Base-by-base conservation (phyloP, 2,329 filamentous ascomycete species). In the Penicillium fuscoglaucum region DNA sequence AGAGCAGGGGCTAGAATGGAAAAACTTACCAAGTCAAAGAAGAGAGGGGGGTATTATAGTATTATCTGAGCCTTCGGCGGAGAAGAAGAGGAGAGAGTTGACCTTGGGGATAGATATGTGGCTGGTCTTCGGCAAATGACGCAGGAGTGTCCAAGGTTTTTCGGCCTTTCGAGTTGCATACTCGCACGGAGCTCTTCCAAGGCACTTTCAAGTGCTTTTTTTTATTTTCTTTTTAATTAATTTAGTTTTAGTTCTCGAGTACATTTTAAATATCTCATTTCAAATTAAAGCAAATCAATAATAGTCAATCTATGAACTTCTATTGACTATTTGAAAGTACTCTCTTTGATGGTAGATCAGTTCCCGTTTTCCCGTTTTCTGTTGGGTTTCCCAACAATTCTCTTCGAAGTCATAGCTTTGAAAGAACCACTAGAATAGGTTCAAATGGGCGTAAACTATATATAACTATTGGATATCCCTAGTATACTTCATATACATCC, bases 381-480 rank as follows among this genome's bases (percentile, higher is more conserved):
- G 69, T 72, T 72, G 70, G 66, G 68, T 61, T 61, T 56, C 69
- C 67, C 69, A 69, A 69, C 67, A 63, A 19, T 29, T 47, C 24
- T 35, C 13, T 19, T 9, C 24, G 7, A n/a, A 33, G 15, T 46
- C 45, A 47, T 47, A 33, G 45, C 29, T 48, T 46, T n/a, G 4
- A 37, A 4, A 33, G 28, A 33, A 33, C 13, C 7, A 41, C 39
- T 13, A 26, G 13, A 41, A 4, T 37, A 1, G 17, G 35, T n/a
- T 39, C 1, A 1, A 39, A 19, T 39, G 19, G 15, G 31, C 35
- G 35, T 37, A 37, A n/a, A 17, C n/a, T 2, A n/a, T 1, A 37
- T 37, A 37, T 37, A 8, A 33, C 12, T 15, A 33, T 17, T 37
- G 15, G 7, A 37, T 39, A 39, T 39, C n/a, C 37, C 9, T 6